Percentiles rank a stretch among this genome's conserved stretches.
Conservation (phyloP, 345 rosid genomes). For the Cardamine occulta region DNA sequence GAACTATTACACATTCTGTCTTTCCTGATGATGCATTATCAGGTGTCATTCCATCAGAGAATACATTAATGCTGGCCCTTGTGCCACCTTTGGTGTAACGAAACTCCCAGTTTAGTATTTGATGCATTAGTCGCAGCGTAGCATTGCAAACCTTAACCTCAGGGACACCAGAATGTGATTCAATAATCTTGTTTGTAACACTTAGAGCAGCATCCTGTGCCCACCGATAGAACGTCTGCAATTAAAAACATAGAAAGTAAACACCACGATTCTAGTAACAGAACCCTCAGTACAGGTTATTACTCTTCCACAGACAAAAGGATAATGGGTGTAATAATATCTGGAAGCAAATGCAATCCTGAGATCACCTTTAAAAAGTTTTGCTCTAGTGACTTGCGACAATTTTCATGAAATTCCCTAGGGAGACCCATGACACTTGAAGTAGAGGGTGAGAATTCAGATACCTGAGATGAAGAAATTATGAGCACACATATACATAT, state of each 20-base stretch:
- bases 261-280: slow-evolving; percentile 23
- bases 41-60: slow-evolving; percentile 61
- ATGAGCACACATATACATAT: slow-evolving; percentile 19
- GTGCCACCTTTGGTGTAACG: slow-evolving; percentile 51
- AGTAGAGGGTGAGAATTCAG: slow-evolving; percentile 95
- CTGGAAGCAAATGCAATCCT: slow-evolving; percentile 34
- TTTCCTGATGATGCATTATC: slow-evolving; percentile 58
- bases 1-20: slow-evolving; percentile 76
- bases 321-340: slow-evolving; percentile 24
- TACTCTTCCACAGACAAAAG: slow-evolving; percentile 26
- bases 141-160: slow-evolving; percentile 93
- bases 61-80: slow-evolving; percentile 55
- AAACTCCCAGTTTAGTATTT: slow-evolving; percentile 94
- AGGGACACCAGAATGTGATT: slow-evolving; percentile 62
- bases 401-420: slow-evolving; percentile 91
- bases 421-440: slow-evolving; percentile 98
- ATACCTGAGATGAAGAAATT: slow-evolving; percentile 60
- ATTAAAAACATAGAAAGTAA: slow-evolving; percentile 33
- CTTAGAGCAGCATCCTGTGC: slow-evolving; percentile 82
- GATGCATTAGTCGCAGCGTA: slow-evolving; percentile 84
- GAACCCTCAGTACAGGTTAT: slow-evolving; percentile 27
- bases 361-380: slow-evolving; percentile 75
- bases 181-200: slow-evolving; percentile 68
- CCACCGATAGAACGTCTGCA: slow-evolving; percentile 89
- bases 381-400: slow-evolving; percentile 77